Evolutionary conservation across 2,329 filamentous ascomycete genomes (phyloP).

Genomic region (Penicillium janthinellum): DNA sequence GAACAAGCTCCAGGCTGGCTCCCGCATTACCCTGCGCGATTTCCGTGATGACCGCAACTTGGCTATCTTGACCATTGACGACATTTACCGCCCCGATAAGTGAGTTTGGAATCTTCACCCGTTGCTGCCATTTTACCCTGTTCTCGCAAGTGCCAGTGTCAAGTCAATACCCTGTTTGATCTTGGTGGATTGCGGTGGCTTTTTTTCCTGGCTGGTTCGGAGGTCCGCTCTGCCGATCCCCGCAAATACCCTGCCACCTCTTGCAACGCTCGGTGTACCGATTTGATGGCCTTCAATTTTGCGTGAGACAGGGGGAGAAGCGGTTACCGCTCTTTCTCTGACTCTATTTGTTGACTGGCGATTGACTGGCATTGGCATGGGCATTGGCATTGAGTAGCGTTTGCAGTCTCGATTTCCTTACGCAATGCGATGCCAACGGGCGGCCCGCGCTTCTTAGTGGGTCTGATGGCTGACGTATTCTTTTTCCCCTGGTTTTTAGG

Average conservation of each 20-base stretch:
- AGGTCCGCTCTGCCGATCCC: constrained; percentile 7
- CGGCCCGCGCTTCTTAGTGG: constrained; percentile 26
- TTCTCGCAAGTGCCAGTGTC: background rate
- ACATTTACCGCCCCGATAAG: constrained; percentile 96
- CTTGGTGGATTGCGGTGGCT: background rate
- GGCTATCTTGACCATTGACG: constrained; percentile 92
- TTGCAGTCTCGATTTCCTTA: constrained; percentile 13
- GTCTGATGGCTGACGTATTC: constrained; percentile 31
- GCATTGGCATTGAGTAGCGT: background rate
- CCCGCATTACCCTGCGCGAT: constrained; percentile 85
- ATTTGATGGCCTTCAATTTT: too few relatives aligned
- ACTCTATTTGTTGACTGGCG: background rate
- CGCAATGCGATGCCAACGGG: constrained; percentile 12
- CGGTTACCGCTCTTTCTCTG: background rate
- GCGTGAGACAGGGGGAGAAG: too few relatives aligned
- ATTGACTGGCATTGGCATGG: background rate
- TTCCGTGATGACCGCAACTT: constrained; percentile 95
- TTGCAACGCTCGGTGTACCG: background rate
- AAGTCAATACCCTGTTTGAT: background rate
- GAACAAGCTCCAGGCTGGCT: constrained; percentile 74
- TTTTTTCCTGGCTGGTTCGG: constrained; percentile 1
- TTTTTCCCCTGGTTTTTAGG: constrained; percentile 51
- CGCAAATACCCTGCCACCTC: background rate
- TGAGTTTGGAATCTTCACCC: constrained; percentile 50
- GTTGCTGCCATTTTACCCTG: background rate